Evolutionary conservation across 1,284 basidiomycete species (phyloP).

Genomic region (Papiliotrema nemorosa): DNA sequence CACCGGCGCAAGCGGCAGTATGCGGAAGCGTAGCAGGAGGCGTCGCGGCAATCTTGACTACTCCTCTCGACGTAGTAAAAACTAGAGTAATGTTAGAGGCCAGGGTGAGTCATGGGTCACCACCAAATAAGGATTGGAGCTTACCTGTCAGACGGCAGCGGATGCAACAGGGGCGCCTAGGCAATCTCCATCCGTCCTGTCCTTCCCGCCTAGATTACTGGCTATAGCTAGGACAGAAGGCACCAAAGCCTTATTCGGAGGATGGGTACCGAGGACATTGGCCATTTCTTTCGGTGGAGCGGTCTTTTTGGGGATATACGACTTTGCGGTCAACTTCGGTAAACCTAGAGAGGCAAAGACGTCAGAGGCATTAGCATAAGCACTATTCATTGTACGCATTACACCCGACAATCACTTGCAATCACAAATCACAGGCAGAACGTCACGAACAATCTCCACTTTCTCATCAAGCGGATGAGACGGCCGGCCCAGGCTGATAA

Average conservation of each 20-base stretch:
- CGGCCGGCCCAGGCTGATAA: no score
- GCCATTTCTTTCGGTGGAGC: slow-evolving; percentile 97
- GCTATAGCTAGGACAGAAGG: slow-evolving; percentile 75
- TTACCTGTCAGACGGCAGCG: slow-evolving; percentile 6
- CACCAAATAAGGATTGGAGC: neutral
- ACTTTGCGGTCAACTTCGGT: slow-evolving; percentile 50
- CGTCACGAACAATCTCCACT: no score
- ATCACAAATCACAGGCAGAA: no score
- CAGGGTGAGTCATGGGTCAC: slow-evolving; percentile 61
- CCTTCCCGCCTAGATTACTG: slow-evolving; percentile 57
- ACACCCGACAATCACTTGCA: no score
- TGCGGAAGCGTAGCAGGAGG: slow-evolving; percentile 92
- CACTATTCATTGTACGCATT: neutral
- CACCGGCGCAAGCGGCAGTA: slow-evolving; percentile 80
- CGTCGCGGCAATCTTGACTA: slow-evolving; percentile 83
- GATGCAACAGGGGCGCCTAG: slow-evolving; percentile 25
- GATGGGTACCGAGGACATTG: slow-evolving; percentile 83
- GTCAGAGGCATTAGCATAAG: slow-evolving; percentile 1
- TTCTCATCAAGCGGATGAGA: no score
- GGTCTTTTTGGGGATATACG: slow-evolving; percentile 93
- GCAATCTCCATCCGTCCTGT: slow-evolving; percentile 52
- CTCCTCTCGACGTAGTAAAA: slow-evolving; percentile 94
- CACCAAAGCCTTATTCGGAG: slow-evolving; percentile 70
- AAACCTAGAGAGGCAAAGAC: slow-evolving; percentile 4
- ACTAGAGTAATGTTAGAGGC: slow-evolving; percentile 95